Conservation (phyloP, 2,329 filamentous ascomycete genomes). For the Venturia asperata region DNA sequence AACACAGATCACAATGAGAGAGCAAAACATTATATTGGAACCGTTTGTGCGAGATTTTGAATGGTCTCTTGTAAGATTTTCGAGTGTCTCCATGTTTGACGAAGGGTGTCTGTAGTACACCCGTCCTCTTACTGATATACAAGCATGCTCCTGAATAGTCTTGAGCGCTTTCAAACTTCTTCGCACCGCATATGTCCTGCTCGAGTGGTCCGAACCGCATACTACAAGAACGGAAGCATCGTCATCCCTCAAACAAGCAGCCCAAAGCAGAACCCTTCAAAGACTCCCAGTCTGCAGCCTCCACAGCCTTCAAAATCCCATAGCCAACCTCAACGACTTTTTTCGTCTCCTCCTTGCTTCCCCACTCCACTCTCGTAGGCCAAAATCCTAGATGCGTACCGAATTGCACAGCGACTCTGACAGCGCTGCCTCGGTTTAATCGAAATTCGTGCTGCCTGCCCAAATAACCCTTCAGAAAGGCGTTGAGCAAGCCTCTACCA, state of each 20-base stretch:
- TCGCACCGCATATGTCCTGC: too few relatives aligned
- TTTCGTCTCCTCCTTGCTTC: slow-evolving; percentile 25
- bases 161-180: too few relatives aligned
- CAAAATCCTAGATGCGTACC: slow-evolving; percentile 32
- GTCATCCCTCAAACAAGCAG: not conserved
- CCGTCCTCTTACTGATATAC: too few relatives aligned
- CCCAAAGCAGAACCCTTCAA: slow-evolving; percentile 21
- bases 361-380: slow-evolving; percentile 30
- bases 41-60: not conserved
- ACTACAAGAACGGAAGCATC: too few relatives aligned
- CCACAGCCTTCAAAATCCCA: slow-evolving; percentile 19
- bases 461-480: slow-evolving; percentile 28
- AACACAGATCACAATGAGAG: not conserved
- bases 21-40: not conserved
- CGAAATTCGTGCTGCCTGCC: slow-evolving; percentile 9
- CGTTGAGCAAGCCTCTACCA: slow-evolving; percentile 25
- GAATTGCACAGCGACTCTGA: slow-evolving; percentile 30
- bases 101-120: too few relatives aligned
- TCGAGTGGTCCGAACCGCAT: too few relatives aligned
- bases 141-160: too few relatives aligned
- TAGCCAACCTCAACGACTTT: slow-evolving; percentile 23
- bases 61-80: not conserved
- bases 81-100: too few relatives aligned
- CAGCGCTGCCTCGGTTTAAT: slow-evolving; percentile 25
- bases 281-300: slow-evolving; percentile 25